Base-by-base conservation (phyloP, 2,329 filamentous ascomycete species). In the Alternaria sp. region DNA sequence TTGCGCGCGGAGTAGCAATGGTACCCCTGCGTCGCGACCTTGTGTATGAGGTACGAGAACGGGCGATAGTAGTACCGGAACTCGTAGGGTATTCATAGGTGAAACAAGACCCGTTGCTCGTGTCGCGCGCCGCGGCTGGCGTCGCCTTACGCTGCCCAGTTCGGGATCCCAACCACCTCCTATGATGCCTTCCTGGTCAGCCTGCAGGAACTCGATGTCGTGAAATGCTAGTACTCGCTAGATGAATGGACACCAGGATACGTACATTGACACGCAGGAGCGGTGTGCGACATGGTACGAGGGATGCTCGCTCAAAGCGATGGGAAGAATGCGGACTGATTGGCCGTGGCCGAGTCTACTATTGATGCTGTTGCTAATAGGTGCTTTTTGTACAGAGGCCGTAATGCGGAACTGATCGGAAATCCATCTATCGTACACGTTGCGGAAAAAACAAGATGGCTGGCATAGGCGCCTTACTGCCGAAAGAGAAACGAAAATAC, bases 331-430 rank as follows among this genome's bases (percentile, higher is more conserved):
- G 65, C 57, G 45, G 62, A 57, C 55, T 68, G 54, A 69, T 68
- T 71, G 70, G 69, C 57, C 64, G 49, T 65, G 54, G 23, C 54
- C 69, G 56, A 51, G 65, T 73, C 64, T 73, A 70, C 64, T 74
- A 74, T 76, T 66, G 70, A 72, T 76, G 72, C 57, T 74, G 66
- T 64, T 73, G 74, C 69, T 77, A 72, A 68, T 74, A 72, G 63
- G 62, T 74, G 71, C 67, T 77, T 78, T 77, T 78, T 79, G 66
- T 78, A 79, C 75, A 79, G 62, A 77, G 74, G 77, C 75, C 76
- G 76, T 79, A 65, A 77, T 65, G 50, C 52, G 64, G 61, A 62
- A 57, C 62, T 65, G 65, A 57, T 65, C 58, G 58, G 64, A 66
- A 67, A 62, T 60, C 67, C 69, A 70, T 74, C 67, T 79, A 79